Conservation (phyloP, 441 rosid genomes). For the Euphorbia celastroides region DNA sequence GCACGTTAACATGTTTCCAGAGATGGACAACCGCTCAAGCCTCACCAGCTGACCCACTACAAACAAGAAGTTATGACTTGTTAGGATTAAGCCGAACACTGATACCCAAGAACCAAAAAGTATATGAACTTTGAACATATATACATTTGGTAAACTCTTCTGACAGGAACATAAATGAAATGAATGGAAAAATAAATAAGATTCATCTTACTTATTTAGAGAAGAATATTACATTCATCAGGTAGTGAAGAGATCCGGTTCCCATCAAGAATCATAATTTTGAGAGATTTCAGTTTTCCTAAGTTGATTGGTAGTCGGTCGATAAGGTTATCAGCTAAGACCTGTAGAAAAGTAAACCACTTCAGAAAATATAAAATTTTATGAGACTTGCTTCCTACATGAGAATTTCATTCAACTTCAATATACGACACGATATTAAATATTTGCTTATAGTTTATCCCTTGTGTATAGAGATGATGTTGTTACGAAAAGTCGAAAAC, state of each 20-base stretch:
- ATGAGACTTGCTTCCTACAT: background rate
- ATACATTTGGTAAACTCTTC: conserved; percentile 12
- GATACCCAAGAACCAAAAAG: background rate
- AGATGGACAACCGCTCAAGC: conserved; percentile 78
- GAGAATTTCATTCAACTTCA: conserved; percentile 4
- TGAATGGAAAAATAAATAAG: conserved; percentile 5
- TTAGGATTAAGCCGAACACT: conserved; percentile 18
- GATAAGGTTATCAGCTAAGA: conserved; percentile 62
- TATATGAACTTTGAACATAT: conserved; percentile 11
- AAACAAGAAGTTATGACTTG: conserved; percentile 11
- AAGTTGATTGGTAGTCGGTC: conserved; percentile 65
- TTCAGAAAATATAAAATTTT: conserved; percentile 14
- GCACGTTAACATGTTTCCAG: conserved; percentile 57
- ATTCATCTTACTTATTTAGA: conserved; percentile 29
- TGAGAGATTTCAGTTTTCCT: conserved; percentile 86
- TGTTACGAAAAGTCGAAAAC: background rate
- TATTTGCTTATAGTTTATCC: conserved; percentile 5
- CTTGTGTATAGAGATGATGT: background rate
- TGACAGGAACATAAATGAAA: conserved; percentile 16
- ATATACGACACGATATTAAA: background rate
- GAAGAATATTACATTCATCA: conserved; percentile 77
- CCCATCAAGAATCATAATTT: conserved; percentile 79
- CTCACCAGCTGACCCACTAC: conserved; percentile 93
- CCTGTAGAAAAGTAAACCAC: conserved; percentile 35
- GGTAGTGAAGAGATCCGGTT: conserved; percentile 73